Evolutionary conservation across 306 rosid species (phyloP).

Genomic region (Inga oerstediana): DNA sequence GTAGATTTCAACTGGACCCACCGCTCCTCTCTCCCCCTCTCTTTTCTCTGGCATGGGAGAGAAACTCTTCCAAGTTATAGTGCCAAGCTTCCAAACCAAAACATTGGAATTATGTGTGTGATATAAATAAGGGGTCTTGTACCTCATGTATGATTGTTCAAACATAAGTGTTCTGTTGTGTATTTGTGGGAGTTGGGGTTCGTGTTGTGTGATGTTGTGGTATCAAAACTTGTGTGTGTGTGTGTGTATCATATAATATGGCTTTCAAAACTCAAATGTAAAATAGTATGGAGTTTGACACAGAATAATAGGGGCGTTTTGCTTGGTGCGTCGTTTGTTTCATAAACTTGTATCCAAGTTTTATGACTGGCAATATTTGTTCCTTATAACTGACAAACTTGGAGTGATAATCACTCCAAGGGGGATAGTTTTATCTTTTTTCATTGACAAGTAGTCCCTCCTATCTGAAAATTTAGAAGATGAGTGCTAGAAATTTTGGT

Average conservation of each 20-base stretch:
- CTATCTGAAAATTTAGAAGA: too few species aligned
- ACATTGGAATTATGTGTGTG: slow-evolving; percentile 37
- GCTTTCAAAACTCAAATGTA: slow-evolving; percentile 40
- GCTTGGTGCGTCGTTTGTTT: slow-evolving; percentile 14
- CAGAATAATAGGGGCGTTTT: slow-evolving; percentile 24
- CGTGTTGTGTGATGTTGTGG: slow-evolving; percentile 11
- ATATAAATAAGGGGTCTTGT: slow-evolving; percentile 28
- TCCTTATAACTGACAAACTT: neutral
- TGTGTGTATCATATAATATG: slow-evolving; percentile 21
- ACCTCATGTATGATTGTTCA: slow-evolving; percentile 24
- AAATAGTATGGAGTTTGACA: slow-evolving; percentile 21
- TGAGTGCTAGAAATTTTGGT: too few species aligned
- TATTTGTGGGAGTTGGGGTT: neutral
- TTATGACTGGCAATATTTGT: neutral
- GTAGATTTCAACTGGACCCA: neutral
- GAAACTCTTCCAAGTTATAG: slow-evolving; percentile 27
- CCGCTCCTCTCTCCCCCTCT: neutral
- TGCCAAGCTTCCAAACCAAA: slow-evolving; percentile 35
- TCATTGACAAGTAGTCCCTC: neutral
- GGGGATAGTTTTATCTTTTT: neutral
- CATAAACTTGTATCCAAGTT: neutral
- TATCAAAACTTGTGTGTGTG: slow-evolving; percentile 15
- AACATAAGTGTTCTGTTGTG: slow-evolving; percentile 11
- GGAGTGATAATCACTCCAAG: neutral
- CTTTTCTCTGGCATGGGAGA: neutral